Conservation (phyloP, 139 green algal genomes). For the Chlorella sp. region DNA sequence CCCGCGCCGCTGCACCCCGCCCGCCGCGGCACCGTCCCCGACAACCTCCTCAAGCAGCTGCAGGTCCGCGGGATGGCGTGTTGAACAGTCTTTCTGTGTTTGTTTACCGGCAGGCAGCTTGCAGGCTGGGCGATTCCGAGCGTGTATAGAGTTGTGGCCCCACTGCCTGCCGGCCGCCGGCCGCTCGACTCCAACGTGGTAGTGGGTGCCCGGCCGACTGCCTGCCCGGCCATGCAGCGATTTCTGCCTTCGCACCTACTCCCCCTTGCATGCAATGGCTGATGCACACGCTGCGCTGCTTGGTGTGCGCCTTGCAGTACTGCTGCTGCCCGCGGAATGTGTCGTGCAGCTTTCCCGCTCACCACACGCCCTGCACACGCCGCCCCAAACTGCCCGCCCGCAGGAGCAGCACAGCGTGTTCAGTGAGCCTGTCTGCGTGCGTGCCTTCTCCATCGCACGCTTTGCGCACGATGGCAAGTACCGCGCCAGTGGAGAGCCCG, state of each 20-base stretch:
- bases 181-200: neutral
- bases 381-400: neutral
- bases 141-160: no score
- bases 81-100: neutral
- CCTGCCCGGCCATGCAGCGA: no score
- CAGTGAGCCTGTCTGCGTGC: conserved; percentile 36
- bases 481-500: conserved; percentile 56
- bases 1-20: neutral
- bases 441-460: conserved; percentile 42
- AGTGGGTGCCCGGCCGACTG: neutral
- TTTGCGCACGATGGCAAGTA: conserved; percentile 57
- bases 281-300: no score
- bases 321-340: no score
- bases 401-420: conserved; percentile 42
- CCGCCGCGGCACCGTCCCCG: neutral
- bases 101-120: neutral
- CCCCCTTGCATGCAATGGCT: no score
- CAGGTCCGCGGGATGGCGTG: conserved; percentile 19
- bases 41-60: conserved; percentile 31
- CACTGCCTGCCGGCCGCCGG: neutral
- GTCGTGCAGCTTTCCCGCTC: no score
- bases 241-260: no score
- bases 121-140: no score
- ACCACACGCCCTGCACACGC: no score
- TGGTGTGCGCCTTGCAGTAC: neutral